Base-by-base conservation (phyloP, 2,329 filamentous ascomycete species). In the Fusarium acutatum region DNA sequence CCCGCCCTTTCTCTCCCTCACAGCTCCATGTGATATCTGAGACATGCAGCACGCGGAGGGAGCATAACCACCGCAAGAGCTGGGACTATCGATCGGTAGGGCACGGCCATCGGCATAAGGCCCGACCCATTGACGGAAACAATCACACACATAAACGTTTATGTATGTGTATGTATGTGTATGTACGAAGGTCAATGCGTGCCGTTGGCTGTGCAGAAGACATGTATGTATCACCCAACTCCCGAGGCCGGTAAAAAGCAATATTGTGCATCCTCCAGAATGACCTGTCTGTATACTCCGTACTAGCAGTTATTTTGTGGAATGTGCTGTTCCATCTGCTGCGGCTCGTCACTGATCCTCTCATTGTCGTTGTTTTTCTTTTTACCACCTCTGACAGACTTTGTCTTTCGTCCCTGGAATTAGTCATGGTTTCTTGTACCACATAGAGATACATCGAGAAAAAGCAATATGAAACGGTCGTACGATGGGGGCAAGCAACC, bases 21-120 rank as follows among this genome's bases (percentile, higher is more conserved):
- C 53, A 67, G 65, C 44, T 60, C 73, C 73, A 75, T 78, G 74
- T 78, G 74, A 77, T 74, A 75, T 78, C 74, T 71, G 71, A 78
- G 64, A 78, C 71, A 73, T 77, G 75, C 72, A 77, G 72, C 59
- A 43, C 58, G 18, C 64, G 44, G 49, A 73, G 70, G 24, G 50
- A 40, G 57, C 72, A 71, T 49, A 44, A 53, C 43, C 60, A 62
- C 44, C 60, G 67, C 52, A 67, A 60, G 32, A 58, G 38, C 44
- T 44, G 47, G 50, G 64, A 67, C 65, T 69, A 69, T 69, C 59
- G 59, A 59, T 69, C 67, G 65, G 67, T 69, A 69, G 63, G 62
- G 54, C 40, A 30, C 40, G 52, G 60, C 50, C 50, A 54, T 24
- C 50, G 50, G 67, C 65, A 69, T 57, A 72, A 69, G 58, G 64